These are phyloP conservation scores for Gryganskiella cystojenkinii DNA, from an alignment of 192 early-diverging fungal genomes.

Conservation along the genomic window DNA sequence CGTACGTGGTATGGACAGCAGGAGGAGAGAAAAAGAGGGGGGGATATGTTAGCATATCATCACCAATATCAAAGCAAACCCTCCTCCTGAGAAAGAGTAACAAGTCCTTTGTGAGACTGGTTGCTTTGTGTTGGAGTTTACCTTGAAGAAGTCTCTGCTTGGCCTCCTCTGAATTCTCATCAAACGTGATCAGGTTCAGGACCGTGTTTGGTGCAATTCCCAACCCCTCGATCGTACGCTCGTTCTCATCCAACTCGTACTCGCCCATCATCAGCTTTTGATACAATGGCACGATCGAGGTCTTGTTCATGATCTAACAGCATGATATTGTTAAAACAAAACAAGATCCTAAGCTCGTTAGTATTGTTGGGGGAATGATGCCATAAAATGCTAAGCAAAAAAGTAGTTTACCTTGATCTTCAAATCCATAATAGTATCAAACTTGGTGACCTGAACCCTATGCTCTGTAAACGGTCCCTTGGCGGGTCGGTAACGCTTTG, in stretches of 20 bases:
- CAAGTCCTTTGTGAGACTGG: neutral
- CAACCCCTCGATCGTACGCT: conserved; percentile 29
- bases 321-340: no score
- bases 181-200: conserved; percentile 38
- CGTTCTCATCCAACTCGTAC: conserved; percentile 36
- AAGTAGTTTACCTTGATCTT: conserved; percentile 28
- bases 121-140: no score
- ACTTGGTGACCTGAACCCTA: conserved; percentile 19
- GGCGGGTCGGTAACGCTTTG: conserved; percentile 14
- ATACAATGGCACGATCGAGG: conserved; percentile 36
- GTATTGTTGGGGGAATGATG: no score
- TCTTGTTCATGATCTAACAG: conserved; percentile 40
- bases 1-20: neutral
- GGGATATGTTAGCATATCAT: no score
- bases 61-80: no score
- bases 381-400: no score
- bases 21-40: neutral
- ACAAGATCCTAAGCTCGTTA: no score
- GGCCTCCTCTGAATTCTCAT: conserved; percentile 21
- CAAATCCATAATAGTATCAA: conserved; percentile 33
- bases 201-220: conserved; percentile 34
- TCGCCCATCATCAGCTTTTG: conserved; percentile 32
- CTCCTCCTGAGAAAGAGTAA: neutral
- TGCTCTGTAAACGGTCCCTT: conserved; percentile 20
- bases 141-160: conserved; percentile 22